Conservation (phyloP, 2,329 filamentous ascomycete genomes). For the Xylariomycetidae sp. region DNA sequence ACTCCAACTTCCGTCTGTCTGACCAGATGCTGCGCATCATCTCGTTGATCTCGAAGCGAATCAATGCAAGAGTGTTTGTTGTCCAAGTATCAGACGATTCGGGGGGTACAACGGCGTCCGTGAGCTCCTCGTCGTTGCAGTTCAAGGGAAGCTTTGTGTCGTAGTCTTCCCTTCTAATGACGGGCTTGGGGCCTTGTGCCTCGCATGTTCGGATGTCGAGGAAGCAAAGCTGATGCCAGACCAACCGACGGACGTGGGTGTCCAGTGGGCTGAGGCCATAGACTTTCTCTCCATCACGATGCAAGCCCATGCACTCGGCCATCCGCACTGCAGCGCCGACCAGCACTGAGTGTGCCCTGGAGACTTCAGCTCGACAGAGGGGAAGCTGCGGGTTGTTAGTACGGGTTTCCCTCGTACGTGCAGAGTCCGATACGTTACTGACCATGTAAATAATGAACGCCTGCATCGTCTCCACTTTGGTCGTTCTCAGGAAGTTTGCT, state of each 20-base stretch:
- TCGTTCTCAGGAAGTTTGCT: constrained; percentile 66
- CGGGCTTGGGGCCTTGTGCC: constrained; percentile 64
- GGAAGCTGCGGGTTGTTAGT: constrained; percentile 48
- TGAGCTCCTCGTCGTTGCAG: constrained; percentile 60
- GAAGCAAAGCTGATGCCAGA: constrained; percentile 76
- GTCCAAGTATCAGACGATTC: constrained; percentile 55
- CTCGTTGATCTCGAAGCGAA: constrained; percentile 68
- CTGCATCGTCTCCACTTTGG: constrained; percentile 66
- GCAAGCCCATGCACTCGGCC: constrained; percentile 71
- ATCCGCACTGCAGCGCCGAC: constrained; percentile 66
- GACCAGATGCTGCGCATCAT: constrained; percentile 65
- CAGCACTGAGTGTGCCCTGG: constrained; percentile 65
- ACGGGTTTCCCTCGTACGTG: not conserved
- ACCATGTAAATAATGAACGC: constrained; percentile 73
- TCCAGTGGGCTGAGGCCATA: constrained; percentile 63
- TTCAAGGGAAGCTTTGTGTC: constrained; percentile 69
- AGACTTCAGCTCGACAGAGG: constrained; percentile 65
- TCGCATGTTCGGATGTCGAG: constrained; percentile 71
- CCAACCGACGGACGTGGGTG: constrained; percentile 62
- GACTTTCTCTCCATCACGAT: constrained; percentile 62
- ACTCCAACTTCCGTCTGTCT: constrained; percentile 61
- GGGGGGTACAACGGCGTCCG: constrained; percentile 31
- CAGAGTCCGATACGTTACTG: no score
- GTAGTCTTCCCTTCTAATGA: constrained; percentile 68
- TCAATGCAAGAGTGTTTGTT: constrained; percentile 59